These are phyloP conservation scores for Boehmeria nivea DNA, from an alignment of 306 rosid genomes.

Conservation along the genomic window DNA sequence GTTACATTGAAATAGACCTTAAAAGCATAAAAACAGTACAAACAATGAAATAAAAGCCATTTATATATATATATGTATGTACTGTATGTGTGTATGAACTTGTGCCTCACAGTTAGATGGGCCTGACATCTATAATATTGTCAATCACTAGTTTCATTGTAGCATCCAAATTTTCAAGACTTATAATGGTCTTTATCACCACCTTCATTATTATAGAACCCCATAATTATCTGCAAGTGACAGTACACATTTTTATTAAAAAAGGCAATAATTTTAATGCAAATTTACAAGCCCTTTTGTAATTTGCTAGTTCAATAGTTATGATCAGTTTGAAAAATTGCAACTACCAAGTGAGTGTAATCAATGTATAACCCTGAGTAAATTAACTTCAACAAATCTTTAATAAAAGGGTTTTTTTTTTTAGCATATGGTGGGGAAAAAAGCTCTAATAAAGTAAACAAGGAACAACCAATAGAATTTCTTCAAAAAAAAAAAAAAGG, in stretches of 20 bases:
- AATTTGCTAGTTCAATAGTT: neutral
- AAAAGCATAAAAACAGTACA: too few relatives aligned
- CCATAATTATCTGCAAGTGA: neutral
- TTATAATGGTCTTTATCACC: neutral
- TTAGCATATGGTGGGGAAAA: too few relatives aligned
- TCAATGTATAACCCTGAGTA: neutral
- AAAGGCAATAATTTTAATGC: neutral
- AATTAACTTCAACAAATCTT: neutral
- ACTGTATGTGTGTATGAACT: neutral
- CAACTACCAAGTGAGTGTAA: neutral
- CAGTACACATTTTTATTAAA: neutral
- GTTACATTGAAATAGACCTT: too few relatives aligned
- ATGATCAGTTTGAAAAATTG: neutral
- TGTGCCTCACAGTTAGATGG: neutral
- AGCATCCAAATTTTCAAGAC: neutral
- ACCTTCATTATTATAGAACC: neutral
- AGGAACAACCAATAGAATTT: neutral
- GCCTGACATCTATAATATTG: neutral
- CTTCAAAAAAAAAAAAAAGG: too few relatives aligned
- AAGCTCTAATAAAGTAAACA: too few relatives aligned
- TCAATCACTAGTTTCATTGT: constrained; percentile 3
- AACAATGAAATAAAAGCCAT: too few relatives aligned
- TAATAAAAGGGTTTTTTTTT: too few relatives aligned
- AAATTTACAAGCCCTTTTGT: neutral
- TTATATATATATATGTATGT: neutral